These are phyloP conservation scores for Aspergillus cejpii DNA, from an alignment of 2,329 filamentous ascomycete species.

Conservation along the genomic window DNA sequence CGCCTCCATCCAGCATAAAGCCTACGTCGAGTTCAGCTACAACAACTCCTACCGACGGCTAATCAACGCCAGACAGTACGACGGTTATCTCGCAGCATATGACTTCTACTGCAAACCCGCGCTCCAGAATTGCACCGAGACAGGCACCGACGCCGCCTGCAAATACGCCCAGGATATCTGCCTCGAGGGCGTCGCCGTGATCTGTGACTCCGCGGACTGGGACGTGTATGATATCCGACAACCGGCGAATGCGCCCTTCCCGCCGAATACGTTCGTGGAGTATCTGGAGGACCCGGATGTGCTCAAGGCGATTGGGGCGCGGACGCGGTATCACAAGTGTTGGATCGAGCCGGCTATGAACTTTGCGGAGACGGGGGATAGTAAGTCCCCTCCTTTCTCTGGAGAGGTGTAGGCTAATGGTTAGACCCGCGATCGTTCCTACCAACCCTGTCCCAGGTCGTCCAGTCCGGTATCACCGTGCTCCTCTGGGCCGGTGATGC, in stretches of 20 bases:
- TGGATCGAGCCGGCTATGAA: conserved; percentile 32
- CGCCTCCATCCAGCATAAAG: conserved; percentile 39
- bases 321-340: conserved; percentile 40
- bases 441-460: conserved; percentile 40
- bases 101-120: conserved; percentile 35
- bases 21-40: conserved; percentile 42
- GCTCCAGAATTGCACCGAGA: conserved; percentile 34
- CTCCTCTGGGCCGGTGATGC: conserved; percentile 53
- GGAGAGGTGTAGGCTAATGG: too few relatives aligned
- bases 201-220: conserved; percentile 25
- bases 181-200: conserved; percentile 33
- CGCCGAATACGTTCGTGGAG: conserved; percentile 37
- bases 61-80: conserved; percentile 32
- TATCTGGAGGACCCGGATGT: conserved; percentile 40
- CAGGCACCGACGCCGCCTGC: conserved; percentile 29
- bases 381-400: conserved; percentile 14
- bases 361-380: conserved; percentile 40
- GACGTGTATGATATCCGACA: conserved; percentile 45
- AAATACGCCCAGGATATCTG: conserved; percentile 32
- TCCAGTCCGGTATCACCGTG: conserved; percentile 45
- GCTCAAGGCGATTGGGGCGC: conserved; percentile 43
- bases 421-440: conserved; percentile 43
- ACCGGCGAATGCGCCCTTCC: conserved; percentile 33
- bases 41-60: conserved; percentile 44
- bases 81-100: conserved; percentile 30